A percentile compares a stretch with the other conserved stretches of the same genome.
Evolutionary conservation across 2,329 filamentous ascomycete genomes (phyloP).

Genomic region (Colletotrichum zoysiae): DNA sequence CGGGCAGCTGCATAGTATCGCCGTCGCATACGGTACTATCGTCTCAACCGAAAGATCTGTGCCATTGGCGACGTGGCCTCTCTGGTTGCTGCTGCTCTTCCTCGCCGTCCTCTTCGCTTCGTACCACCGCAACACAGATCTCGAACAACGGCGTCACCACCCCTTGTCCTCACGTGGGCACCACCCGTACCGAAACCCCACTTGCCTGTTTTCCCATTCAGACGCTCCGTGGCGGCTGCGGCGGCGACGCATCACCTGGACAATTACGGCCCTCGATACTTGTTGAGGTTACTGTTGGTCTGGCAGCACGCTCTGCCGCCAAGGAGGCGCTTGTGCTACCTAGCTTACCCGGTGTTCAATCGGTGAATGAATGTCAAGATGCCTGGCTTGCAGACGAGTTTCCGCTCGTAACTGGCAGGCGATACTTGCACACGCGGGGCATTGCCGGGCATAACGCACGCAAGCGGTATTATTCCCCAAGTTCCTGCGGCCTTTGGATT

Average conservation of each 20-base stretch:
- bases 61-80: background rate
- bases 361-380: too few relatives aligned
- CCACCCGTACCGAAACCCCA: background rate
- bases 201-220: background rate
- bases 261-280: background rate
- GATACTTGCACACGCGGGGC: background rate
- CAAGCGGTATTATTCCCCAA: background rate
- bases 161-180: slow-evolving; percentile 18
- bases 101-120: background rate
- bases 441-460: background rate
- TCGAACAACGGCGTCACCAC: slow-evolving; percentile 19
- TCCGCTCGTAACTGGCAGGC: background rate
- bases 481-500: background rate
- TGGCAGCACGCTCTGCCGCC: background rate
- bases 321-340: background rate
- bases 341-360: background rate
- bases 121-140: slow-evolving; percentile 15
- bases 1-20: background rate
- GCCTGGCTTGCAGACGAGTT: background rate
- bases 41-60: background rate
- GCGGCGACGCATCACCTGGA: background rate
- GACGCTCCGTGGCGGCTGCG: background rate
- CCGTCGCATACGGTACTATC: background rate
- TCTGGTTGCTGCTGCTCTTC: background rate
- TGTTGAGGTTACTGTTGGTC: background rate